Base-by-base conservation (phyloP, 2,329 filamentous ascomycete species). In the Gaeumannomyces tritici region DNA sequence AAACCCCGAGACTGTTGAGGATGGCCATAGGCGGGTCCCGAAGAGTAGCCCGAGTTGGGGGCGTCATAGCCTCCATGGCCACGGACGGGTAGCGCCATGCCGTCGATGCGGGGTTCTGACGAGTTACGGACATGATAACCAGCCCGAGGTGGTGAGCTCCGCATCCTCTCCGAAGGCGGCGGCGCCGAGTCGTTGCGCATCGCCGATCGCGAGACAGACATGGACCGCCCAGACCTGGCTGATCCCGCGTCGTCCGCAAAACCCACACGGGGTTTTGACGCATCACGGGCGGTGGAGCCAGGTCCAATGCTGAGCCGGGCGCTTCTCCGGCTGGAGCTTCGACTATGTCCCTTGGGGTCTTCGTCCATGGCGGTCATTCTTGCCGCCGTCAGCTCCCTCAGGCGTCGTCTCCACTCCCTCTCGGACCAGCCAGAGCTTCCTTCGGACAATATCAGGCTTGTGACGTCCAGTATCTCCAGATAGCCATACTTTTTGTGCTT, bases 401-500 rank as follows among this genome's bases (percentile, higher is more conserved):
- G 76, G 70, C 89, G 86, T 71, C 87, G 89, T 67, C 93, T 86
- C 95, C 95, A 99, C 67, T 97, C 90, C 28, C 87, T 83, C 75
- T 98, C 95, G 57, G 80, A 87, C 92, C 93, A 97, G 28, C 75
- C 79, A 26, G 83, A 77, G 73, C 89, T 96, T 26, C 89, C 90
- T 3, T 91, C 83, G 3, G 88, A 88, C 65, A 89, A 82, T 65
- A 99, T 92, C 55, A 98, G 77, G 61, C 83, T 83, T 4, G 88
- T 87, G 21, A 98, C 90, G 71, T 99, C 95, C 62, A 93, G 76
- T 47, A 92, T 86, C 70, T 98, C 95, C 29, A 99, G 77, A 70
- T 98, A 98, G 0, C 93, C 93, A 70, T 96, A 96, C 66, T 90
- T 84, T 61, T 88, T 86, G 68, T 95, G 87, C 68, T 90, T 91